Evolutionary conservation across 2,329 filamentous ascomycete species (phyloP), one percentile per base, ranked within the genome.

Genomic region (Alternaria brassicae): DNA sequence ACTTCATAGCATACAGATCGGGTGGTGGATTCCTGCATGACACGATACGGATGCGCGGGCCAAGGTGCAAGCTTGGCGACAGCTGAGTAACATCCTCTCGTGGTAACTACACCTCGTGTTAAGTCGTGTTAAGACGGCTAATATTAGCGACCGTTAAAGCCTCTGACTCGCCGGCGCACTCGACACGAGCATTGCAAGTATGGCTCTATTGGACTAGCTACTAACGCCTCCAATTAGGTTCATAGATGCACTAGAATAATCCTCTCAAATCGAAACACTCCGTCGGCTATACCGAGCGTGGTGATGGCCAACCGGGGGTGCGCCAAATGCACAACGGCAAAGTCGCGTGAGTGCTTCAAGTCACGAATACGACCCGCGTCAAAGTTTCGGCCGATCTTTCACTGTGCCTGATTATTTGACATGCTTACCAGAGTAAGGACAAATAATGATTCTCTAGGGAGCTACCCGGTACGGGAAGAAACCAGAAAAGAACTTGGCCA

Each of bases 81-180:
- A 71, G 74, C 71, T 75, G 74, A 77, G 69, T 75, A 72, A 74
- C 63, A 48, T 50, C 40, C 53, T 63, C 52, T 54, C 55, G 36
- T 37, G 40, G 48, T 55, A 57, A 67, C 58, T 63, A 61, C 61
- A 65, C 39, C 63, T 72, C 67, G 68, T 72, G 67, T 70, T 65
- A 56, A 67, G 48, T 72, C 65, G 67, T 72, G 67, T 70, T 65
- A 57, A 67, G 48, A 62, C 54, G 64, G 62, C 74, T 75, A 75
- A 76, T 75, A 71, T 73, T 75, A 73, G 71, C 68, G 58, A 53
- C 45, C 47, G 54, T 56, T 44, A 28, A 51, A 53, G 48, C n/a
- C 27, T 66, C 41, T 66, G 52, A 72, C 68, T 71, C 63, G 67
- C 60, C 61, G 49, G 52, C 54, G 36, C 59, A 60, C 37, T 54